These are phyloP conservation scores for Tylopilus subfusipes DNA, from an alignment of 768 basidiomycete genomes.

Conservation along the genomic window DNA sequence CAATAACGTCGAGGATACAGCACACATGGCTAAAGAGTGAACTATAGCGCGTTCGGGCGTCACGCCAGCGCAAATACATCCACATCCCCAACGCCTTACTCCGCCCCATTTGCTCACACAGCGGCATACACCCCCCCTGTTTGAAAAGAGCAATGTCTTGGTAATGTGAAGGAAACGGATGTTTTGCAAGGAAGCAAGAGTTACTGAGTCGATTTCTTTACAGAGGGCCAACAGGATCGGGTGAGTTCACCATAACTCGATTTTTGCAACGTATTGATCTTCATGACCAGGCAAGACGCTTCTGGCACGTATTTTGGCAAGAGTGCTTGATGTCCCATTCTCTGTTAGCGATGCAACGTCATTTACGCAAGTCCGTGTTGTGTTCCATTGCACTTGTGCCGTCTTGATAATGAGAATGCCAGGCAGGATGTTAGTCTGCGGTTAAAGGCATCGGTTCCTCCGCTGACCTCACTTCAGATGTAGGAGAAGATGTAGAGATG, in stretches of 20 bases:
- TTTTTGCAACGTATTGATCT: not conserved
- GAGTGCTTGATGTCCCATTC: conserved; percentile 89
- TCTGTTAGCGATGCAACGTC: conserved; percentile 91
- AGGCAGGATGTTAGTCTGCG: conserved; percentile 70
- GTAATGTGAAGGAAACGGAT: conserved; percentile 60
- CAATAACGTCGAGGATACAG: not conserved
- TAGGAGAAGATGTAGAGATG: conserved; percentile 96
- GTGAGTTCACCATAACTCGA: conserved; percentile 36
- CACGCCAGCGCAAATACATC: conserved; percentile 58
- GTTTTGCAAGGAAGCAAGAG: conserved; percentile 1
- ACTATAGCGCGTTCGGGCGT: conserved; percentile 39
- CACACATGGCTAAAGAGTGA: not conserved
- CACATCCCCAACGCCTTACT: conserved; percentile 44
- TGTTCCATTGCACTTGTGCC: not conserved
- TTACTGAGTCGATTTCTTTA: conserved; percentile 4
- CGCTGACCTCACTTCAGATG: conserved; percentile 49
- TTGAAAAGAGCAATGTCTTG: conserved; percentile 96
- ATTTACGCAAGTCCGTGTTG: conserved; percentile 71
- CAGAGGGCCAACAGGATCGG: conserved; percentile 85
- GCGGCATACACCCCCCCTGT: conserved; percentile 48
- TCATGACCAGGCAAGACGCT: conserved; percentile 72
- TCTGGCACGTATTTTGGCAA: conserved; percentile 87
- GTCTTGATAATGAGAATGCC: conserved; percentile 10
- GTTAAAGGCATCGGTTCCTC: not conserved
- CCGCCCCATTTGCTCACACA: conserved; percentile 37